Evolutionary conservation across 2,329 filamentous ascomycete species (phyloP), one percentile per base, ranked within the genome.

Genomic region (Phoma herbarum): DNA sequence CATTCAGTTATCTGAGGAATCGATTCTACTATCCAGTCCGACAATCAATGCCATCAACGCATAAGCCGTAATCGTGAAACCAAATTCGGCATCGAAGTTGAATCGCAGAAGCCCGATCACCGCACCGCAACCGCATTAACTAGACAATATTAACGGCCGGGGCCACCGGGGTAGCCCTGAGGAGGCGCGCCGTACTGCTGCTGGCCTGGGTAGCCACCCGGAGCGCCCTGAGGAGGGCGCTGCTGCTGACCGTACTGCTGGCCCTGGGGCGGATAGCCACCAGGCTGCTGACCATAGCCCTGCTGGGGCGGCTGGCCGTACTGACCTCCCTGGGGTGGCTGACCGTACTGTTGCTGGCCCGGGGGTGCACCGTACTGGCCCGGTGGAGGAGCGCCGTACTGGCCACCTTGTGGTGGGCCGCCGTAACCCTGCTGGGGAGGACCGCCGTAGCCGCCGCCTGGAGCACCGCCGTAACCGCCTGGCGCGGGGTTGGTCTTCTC

Each of bases 401-500:
- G 61, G 14, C 64, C 62, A 25, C 63, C 62, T 4, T 61, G 62
- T 9, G 64, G 62, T 20, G 59, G 62, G 26, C 31, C 45, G 25
- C 66, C 66, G 54, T 74, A 72, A 9, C 61, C 60, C 26, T 63
- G 63, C 52, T 63, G 64, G 14, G 63, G 63, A 20, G 57, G 66
- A 42, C 62, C 68, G 16, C 65, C 61, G 50, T 78, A 77, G 63
- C 78, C 69, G 49, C 62, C 61, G 23, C 57, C 65, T 18, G 68
- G 74, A 52, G 67, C 63, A 29, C 65, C 72, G 14, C 71, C 70
- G 39, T 75, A 72, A n/a, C 66, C 64, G 44, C 72, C 71, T 26
- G 66, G 65, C 23, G 74, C 74, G 23, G 74, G 75, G 61, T 78
- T 78, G 6, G 75, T 73, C 73, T 86, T 86, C 75, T 89, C 87